Conservation (phyloP, 192 early-diverging fungal genomes). For the Umbelopsis ramanniana region DNA sequence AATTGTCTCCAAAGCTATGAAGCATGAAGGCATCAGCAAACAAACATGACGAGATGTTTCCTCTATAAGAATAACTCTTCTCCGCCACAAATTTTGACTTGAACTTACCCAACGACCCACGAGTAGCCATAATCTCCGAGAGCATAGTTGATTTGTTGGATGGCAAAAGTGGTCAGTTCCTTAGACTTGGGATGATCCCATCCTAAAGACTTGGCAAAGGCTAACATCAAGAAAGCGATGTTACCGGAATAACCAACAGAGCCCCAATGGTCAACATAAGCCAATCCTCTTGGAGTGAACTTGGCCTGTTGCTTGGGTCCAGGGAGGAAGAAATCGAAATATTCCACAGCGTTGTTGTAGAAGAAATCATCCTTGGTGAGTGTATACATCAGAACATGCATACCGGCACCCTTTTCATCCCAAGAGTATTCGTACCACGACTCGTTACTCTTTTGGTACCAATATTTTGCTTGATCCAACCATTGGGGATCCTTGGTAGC, state of each 20-base stretch:
- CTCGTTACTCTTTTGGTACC: constrained; percentile 25
- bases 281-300: constrained; percentile 56
- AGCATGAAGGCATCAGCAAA: neutral
- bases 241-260: constrained; percentile 56
- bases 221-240: constrained; percentile 48
- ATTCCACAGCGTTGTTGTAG: constrained; percentile 39
- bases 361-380: constrained; percentile 45
- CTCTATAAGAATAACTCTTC: too few relatives aligned
- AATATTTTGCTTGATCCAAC: constrained; percentile 47
- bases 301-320: constrained; percentile 37
- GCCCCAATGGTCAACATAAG: constrained; percentile 52
- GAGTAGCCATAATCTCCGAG: constrained; percentile 55
- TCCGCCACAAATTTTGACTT: neutral
- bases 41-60: neutral
- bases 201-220: constrained; percentile 40
- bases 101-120: constrained; percentile 49
- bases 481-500: constrained; percentile 50
- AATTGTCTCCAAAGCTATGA: constrained; percentile 49
- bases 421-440: constrained; percentile 48
- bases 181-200: constrained; percentile 26
- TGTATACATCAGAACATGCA: constrained; percentile 47
- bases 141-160: constrained; percentile 59
- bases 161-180: constrained; percentile 41
- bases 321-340: constrained; percentile 42
- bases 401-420: constrained; percentile 54